Evolutionary conservation across 495 filamentous ascomycete genomes (phyloP), one percentile per base, ranked within the genome.

Genomic region (Daldinia vernicosa): DNA sequence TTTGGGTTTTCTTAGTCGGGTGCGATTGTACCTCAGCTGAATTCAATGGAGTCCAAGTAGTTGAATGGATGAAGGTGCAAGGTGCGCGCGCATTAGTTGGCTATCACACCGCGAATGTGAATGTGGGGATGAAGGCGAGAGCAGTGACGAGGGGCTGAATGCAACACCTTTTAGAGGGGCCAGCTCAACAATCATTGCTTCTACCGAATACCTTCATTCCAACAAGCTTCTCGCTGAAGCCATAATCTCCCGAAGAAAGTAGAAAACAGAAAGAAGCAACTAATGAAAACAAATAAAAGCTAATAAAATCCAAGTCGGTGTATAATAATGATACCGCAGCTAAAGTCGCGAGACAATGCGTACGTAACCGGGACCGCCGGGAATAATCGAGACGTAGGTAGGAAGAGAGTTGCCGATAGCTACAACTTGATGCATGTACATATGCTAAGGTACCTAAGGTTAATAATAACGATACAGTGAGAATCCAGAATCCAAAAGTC

Each of bases 291-390:
- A 58, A 27, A 15, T 8, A 26, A 26, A 59, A 26, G n/a, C 12
- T 52, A 55, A 51, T 17, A 28, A 60, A 64, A 47, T 7, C 27
- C 22, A 56, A 55, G 55, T 68, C 50, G 54, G 43, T 62, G 51
- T 57, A 53, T 26, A 27, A 64, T 60, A 50, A 61, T 60, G 64
- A 17, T 65, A 61, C 54, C 32, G 32, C 45, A 67, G 64, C 47
- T 45, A 60, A 60, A 55, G 24, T 47, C 19, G 60, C 64, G 60
- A 64, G 55, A 56, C 59, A 12, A 53, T 59, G 28, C 45, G 53
- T 59, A 52, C 26, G 60, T 68, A 65, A 60, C 65, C 64, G 64
- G 63, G 64, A 40, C 54, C 28, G 54, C 39, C 70, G 65, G 70
- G 60, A 68, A 68, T 68, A 64, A 68, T 68, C 60, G 30, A 64